Conservation (phyloP, 805 yeast species). For the Candida saitoana region DNA sequence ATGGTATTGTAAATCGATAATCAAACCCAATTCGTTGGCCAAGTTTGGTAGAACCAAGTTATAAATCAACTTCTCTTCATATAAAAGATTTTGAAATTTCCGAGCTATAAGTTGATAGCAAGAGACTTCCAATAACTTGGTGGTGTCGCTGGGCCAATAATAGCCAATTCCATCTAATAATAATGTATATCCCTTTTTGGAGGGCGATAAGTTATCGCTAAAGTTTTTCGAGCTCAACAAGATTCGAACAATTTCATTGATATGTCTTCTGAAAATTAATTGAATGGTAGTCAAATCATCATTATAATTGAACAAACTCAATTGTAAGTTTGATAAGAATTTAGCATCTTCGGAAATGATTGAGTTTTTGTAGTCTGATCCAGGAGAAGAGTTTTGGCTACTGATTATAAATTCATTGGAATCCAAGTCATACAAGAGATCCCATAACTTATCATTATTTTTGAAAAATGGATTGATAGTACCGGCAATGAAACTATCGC, state of each 20-base stretch:
- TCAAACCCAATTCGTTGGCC: slow-evolving; percentile 37
- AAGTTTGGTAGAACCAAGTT: slow-evolving; percentile 32
- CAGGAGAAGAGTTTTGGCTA: slow-evolving; percentile 13
- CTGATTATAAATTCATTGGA: slow-evolving; percentile 36
- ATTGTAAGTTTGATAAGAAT: slow-evolving; percentile 39
- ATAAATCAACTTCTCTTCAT: slow-evolving; percentile 27
- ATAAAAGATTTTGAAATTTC: slow-evolving; percentile 32
- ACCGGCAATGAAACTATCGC: slow-evolving; percentile 51
- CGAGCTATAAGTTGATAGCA: slow-evolving; percentile 37
- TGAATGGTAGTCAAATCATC: slow-evolving; percentile 46
- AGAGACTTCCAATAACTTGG: slow-evolving; percentile 36
- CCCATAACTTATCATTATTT: slow-evolving; percentile 53
- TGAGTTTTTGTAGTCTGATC: slow-evolving; percentile 25
- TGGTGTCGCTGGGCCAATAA: slow-evolving; percentile 40
- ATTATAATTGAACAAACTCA: slow-evolving; percentile 41
- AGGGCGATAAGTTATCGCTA: slow-evolving; percentile 15
- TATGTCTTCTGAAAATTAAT: slow-evolving; percentile 40
- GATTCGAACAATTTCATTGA: slow-evolving; percentile 39
- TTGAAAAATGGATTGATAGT: slow-evolving; percentile 66
- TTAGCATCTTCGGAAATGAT: slow-evolving; percentile 44
- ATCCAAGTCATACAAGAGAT: slow-evolving; percentile 59
- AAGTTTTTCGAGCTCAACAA: slow-evolving; percentile 36
- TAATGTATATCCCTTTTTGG: slow-evolving; percentile 16
- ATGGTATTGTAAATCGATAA: slow-evolving; percentile 42
- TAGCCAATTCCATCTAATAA: slow-evolving; percentile 42